Evolutionary conservation across 2,329 filamentous ascomycete genomes (phyloP).

Genomic region (Cladosporium sp.): DNA sequence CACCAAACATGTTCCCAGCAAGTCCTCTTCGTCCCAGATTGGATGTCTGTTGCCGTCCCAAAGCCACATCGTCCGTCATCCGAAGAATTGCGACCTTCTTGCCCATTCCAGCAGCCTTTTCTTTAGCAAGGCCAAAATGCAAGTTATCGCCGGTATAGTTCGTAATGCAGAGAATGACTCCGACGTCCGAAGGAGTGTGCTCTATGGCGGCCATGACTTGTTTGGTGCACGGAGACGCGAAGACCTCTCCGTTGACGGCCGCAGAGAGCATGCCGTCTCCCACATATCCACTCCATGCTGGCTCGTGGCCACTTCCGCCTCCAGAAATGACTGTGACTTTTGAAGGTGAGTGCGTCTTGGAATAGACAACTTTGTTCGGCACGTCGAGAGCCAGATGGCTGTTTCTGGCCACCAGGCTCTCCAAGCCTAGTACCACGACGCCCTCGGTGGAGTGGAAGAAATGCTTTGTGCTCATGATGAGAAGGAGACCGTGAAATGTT

Average conservation of each 20-base stretch:
- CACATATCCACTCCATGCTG: slow-evolving; percentile 45
- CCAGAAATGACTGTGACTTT: slow-evolving; percentile 44
- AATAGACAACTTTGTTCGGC: slow-evolving; percentile 44
- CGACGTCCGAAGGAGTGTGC: slow-evolving; percentile 40
- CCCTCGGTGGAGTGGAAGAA: slow-evolving; percentile 48
- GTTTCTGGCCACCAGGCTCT: slow-evolving; percentile 43
- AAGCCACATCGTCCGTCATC: slow-evolving; percentile 44
- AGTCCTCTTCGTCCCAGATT: slow-evolving; percentile 45
- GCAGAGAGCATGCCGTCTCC: slow-evolving; percentile 45
- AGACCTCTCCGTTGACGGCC: slow-evolving; percentile 44
- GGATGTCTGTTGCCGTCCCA: slow-evolving; percentile 44
- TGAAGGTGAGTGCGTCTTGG: slow-evolving; percentile 36
- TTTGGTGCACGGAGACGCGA: slow-evolving; percentile 43
- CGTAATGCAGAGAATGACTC: slow-evolving; percentile 44
- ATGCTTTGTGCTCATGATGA: slow-evolving; percentile 48
- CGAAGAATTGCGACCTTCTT: slow-evolving; percentile 42
- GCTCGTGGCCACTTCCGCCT: slow-evolving; percentile 44
- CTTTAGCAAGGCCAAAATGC: slow-evolving; percentile 44
- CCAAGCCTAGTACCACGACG: slow-evolving; percentile 45
- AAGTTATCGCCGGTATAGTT: slow-evolving; percentile 47
- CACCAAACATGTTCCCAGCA: slow-evolving; percentile 40
- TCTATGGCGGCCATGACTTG: slow-evolving; percentile 45
- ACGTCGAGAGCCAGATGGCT: slow-evolving; percentile 39
- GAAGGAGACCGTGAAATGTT: not conserved
- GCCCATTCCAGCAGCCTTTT: slow-evolving; percentile 40